A percentile compares a stretch with the other conserved stretches of the same genome.
Evolutionary conservation across 176 grass and related monocot species (phyloP).

Genomic region (Musa itinerans): DNA sequence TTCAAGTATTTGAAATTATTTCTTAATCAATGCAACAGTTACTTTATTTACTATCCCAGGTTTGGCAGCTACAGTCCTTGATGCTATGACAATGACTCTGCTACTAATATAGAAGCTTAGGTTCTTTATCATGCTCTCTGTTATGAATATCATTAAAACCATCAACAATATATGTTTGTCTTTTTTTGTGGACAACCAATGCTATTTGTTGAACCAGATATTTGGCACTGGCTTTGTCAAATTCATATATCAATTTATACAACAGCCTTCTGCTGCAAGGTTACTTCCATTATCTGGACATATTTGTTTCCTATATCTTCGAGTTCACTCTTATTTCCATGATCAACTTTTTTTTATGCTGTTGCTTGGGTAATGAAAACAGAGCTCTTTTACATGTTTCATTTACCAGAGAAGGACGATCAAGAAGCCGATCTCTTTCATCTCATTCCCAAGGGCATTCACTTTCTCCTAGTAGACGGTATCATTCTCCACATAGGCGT

Average conservation of each 20-base stretch:
- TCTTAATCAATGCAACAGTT: too few species aligned
- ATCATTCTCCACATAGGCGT: slow-evolving; percentile 34
- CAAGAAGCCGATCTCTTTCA: slow-evolving; percentile 48
- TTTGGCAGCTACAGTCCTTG: too few species aligned
- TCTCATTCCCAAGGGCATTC: slow-evolving; percentile 32
- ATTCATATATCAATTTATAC: not conserved
- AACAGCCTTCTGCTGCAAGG: not conserved
- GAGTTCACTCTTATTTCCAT: not conserved
- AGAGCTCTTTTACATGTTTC: slow-evolving; percentile 2
- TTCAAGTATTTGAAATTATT: too few species aligned
- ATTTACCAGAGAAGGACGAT: slow-evolving; percentile 36
- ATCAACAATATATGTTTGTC: too few species aligned
- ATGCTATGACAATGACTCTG: too few species aligned
- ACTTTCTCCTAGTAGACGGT: slow-evolving; percentile 53
- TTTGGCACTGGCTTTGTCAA: too few species aligned
- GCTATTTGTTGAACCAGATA: too few species aligned
- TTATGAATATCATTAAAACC: too few species aligned
- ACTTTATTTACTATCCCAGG: too few species aligned
- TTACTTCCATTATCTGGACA: not conserved
- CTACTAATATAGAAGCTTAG: too few species aligned
- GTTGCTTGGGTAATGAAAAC: not conserved
- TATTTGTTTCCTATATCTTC: not conserved
- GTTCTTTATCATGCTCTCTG: too few species aligned
- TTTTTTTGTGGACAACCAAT: too few species aligned
- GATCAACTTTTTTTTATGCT: not conserved